Percentiles rank a stretch among this genome's conserved stretches.
Conservation (phyloP, 2,329 filamentous ascomycete species). For the Fusarium lyarnte region DNA sequence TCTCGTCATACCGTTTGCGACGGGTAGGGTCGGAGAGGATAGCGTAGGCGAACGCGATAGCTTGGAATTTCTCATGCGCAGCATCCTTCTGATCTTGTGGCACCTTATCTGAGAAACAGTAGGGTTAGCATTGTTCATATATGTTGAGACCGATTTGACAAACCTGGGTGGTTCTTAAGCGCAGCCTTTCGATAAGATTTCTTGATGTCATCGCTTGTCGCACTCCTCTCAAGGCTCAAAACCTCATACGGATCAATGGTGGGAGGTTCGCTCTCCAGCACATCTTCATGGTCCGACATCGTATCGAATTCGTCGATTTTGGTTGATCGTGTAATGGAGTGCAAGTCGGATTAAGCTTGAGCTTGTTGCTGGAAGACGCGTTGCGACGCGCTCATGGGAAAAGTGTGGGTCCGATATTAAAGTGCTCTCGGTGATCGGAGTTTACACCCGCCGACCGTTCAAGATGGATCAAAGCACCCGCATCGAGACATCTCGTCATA, state of each 20-base stretch:
- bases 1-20: constrained; percentile 87
- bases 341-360: background rate
- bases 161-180: constrained; percentile 86
- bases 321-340: constrained; percentile 10
- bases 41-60: constrained; percentile 92
- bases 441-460: constrained; percentile 24
- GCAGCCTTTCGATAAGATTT: constrained; percentile 91
- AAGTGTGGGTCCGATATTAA: constrained; percentile 34
- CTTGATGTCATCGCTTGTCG: constrained; percentile 83
- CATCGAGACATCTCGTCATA: background rate
- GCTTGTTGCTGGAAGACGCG: constrained; percentile 28
- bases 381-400: constrained; percentile 28
- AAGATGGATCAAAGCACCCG: constrained; percentile 1
- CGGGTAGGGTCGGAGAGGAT: constrained; percentile 85
- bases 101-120: constrained; percentile 74
- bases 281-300: constrained; percentile 64
- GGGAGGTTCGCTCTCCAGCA: constrained; percentile 67
- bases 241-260: constrained; percentile 81
- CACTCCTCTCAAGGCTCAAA: constrained; percentile 74
- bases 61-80: constrained; percentile 86
- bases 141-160: constrained; percentile 22
- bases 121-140: constrained; percentile 18
- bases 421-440: constrained; percentile 40
- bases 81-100: constrained; percentile 71
- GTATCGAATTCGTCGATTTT: constrained; percentile 27